Conservation (phyloP, 2,329 filamentous ascomycete genomes). For the Anisogramma anomala region DNA sequence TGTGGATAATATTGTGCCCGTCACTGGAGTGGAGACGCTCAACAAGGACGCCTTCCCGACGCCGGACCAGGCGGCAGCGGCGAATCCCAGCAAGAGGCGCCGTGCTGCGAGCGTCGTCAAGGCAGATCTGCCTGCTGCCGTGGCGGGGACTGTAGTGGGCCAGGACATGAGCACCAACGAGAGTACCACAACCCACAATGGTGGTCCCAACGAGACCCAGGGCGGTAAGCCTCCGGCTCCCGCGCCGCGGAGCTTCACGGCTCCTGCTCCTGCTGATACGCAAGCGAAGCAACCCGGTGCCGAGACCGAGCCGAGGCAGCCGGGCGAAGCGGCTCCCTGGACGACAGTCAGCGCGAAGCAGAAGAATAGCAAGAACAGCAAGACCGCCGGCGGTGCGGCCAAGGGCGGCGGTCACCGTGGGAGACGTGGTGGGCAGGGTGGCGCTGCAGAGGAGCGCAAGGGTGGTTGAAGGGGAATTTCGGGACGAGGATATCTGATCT, state of each 20-base stretch:
- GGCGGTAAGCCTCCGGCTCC: background rate
- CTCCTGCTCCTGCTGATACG: background rate
- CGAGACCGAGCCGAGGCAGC: background rate
- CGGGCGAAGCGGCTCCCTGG: background rate
- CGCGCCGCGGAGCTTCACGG: background rate
- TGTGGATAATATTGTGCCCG: background rate
- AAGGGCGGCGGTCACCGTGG: background rate
- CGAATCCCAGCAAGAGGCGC: constrained; percentile 1
- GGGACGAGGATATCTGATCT: too few species aligned
- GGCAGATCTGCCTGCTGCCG: background rate
- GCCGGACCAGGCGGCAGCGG: constrained; percentile 1
- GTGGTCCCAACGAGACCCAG: background rate
- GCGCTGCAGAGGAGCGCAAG: constrained; percentile 9
- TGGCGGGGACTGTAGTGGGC: background rate
- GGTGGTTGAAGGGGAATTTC: constrained; percentile 8
- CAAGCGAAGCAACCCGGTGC: background rate
- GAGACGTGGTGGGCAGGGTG: background rate
- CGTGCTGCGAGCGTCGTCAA: constrained; percentile 3
- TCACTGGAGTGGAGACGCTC: background rate
- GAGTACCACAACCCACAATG: background rate
- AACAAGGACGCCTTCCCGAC: constrained; percentile 5
- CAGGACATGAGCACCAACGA: too few species aligned
- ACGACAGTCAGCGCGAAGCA: constrained; percentile 5
- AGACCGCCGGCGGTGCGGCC: background rate
- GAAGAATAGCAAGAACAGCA: background rate